phyloP scores from a whole-genome alignment of 805 yeast species.

The Saitoella complicata region DNA sequence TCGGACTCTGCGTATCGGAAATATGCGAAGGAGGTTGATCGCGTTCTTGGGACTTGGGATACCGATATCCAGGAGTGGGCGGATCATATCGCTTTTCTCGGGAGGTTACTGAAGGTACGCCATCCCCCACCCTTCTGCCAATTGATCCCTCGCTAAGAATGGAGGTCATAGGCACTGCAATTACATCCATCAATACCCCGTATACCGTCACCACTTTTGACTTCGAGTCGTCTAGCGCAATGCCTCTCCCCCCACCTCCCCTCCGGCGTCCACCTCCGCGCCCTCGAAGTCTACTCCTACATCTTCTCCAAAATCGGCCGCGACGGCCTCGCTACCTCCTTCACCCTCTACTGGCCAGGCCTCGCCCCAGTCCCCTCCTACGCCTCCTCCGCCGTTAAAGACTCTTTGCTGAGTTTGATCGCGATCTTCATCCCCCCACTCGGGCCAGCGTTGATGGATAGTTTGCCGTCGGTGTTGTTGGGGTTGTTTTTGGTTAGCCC shows the following conservation, averaged over 20 bases:
- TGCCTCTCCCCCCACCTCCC: slow-evolving; percentile 75
- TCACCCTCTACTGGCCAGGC: not conserved
- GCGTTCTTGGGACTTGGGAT: slow-evolving; percentile 61
- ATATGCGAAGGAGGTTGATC: slow-evolving; percentile 49
- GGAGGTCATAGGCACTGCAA: slow-evolving; percentile 13
- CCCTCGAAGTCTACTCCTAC: slow-evolving; percentile 57
- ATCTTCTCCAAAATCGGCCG: slow-evolving; percentile 29
- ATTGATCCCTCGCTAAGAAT: not conserved
- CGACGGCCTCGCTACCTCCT: not conserved
- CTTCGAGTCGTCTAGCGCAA: slow-evolving; percentile 56
- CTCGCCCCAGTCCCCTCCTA: not conserved
- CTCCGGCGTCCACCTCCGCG: slow-evolving; percentile 87
- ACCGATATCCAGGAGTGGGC: slow-evolving; percentile 84
- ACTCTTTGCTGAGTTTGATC: not conserved
- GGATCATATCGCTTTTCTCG: slow-evolving; percentile 80
- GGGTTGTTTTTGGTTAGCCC: not conserved
- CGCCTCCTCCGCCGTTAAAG: slow-evolving; percentile 7
- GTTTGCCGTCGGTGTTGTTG: slow-evolving; percentile 1
- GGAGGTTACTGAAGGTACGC: slow-evolving; percentile 57
- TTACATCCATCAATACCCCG: slow-evolving; percentile 18
- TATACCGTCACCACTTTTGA: slow-evolving; percentile 50
- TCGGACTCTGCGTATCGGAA: slow-evolving; percentile 48
- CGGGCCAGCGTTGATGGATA: not conserved
- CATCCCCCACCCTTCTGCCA: slow-evolving; percentile 22
- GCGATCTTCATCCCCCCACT: not conserved